Evolutionary conservation across 306 rosid genomes (phyloP).

Genomic region (Castanea sativa): DNA sequence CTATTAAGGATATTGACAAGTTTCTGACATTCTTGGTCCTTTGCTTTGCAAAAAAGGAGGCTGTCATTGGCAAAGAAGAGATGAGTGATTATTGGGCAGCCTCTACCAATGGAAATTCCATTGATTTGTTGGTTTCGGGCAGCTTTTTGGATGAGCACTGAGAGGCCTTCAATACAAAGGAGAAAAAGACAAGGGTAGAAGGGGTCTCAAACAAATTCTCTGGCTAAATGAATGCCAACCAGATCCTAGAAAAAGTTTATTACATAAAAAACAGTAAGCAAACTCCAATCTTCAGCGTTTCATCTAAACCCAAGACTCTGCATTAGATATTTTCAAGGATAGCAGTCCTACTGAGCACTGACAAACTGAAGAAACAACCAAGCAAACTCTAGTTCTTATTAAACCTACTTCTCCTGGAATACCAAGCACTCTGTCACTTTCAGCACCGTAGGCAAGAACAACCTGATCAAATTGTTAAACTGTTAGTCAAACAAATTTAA

Average conservation of each 20-base stretch:
- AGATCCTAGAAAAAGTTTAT: slow-evolving; percentile 43
- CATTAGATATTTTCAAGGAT: background rate
- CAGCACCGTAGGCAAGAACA: slow-evolving; percentile 93
- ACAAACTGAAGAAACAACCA: slow-evolving; percentile 3
- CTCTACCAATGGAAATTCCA: too few species aligned
- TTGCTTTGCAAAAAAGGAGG: too few species aligned
- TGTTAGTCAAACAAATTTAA: slow-evolving; percentile 20
- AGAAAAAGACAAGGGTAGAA: too few species aligned
- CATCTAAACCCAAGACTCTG: background rate
- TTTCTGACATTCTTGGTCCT: too few species aligned
- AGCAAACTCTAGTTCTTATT: slow-evolving; percentile 5
- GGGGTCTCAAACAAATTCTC: slow-evolving; percentile 73
- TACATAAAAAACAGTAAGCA: background rate
- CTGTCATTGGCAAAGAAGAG: too few species aligned
- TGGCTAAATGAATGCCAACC: slow-evolving; percentile 71
- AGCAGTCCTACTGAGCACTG: background rate
- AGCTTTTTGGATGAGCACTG: too few species aligned
- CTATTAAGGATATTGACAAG: too few species aligned
- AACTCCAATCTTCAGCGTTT: background rate
- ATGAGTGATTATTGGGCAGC: too few species aligned
- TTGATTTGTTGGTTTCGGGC: too few species aligned
- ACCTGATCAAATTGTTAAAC: slow-evolving; percentile 50
- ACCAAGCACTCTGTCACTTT: slow-evolving; percentile 83
- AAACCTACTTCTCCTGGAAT: slow-evolving; percentile 80
- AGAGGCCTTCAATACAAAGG: too few species aligned